Evolutionary conservation across 2,329 filamentous ascomycete species (phyloP).

Genomic region (Neospermospora avenae): DNA sequence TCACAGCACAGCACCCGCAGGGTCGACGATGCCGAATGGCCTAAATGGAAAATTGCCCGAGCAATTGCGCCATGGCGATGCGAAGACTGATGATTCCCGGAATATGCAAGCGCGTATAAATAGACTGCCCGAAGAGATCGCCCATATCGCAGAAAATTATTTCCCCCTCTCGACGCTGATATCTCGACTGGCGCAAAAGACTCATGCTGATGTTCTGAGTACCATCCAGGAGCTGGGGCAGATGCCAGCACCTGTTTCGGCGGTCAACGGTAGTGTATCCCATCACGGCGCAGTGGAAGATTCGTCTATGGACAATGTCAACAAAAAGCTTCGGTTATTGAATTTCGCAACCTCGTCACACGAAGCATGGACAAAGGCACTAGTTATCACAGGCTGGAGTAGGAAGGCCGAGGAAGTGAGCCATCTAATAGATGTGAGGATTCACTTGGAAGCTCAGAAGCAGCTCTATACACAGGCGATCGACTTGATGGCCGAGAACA

Average conservation of each 20-base stretch:
- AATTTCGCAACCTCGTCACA: constrained; percentile 78
- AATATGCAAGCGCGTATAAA: constrained; percentile 46
- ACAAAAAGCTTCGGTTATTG: constrained; percentile 73
- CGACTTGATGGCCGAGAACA: constrained; percentile 66
- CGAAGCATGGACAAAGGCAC: constrained; percentile 85
- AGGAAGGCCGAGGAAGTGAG: constrained; percentile 74
- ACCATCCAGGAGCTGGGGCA: constrained; percentile 68
- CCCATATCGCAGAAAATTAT: constrained; percentile 73
- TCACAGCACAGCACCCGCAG: constrained; percentile 31
- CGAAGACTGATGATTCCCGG: constrained; percentile 22
- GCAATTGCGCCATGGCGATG: constrained; percentile 21
- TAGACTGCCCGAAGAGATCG: constrained; percentile 58
- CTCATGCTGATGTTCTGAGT: constrained; percentile 73
- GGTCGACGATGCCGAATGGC: constrained; percentile 29
- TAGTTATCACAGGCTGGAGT: constrained; percentile 90
- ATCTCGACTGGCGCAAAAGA: constrained; percentile 75
- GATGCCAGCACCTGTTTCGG: constrained; percentile 55
- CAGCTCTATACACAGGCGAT: constrained; percentile 58
- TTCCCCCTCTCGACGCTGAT: constrained; percentile 73
- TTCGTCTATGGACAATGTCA: constrained; percentile 60
- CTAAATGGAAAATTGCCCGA: constrained; percentile 27
- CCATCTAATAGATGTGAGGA: constrained; percentile 82
- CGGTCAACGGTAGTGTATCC: constrained; percentile 50
- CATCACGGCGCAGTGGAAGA: constrained; percentile 47
- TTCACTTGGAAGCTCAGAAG: constrained; percentile 65